Base-by-base conservation (phyloP, 1,284 basidiomycete genomes). In the Neonothopanus nambi region DNA sequence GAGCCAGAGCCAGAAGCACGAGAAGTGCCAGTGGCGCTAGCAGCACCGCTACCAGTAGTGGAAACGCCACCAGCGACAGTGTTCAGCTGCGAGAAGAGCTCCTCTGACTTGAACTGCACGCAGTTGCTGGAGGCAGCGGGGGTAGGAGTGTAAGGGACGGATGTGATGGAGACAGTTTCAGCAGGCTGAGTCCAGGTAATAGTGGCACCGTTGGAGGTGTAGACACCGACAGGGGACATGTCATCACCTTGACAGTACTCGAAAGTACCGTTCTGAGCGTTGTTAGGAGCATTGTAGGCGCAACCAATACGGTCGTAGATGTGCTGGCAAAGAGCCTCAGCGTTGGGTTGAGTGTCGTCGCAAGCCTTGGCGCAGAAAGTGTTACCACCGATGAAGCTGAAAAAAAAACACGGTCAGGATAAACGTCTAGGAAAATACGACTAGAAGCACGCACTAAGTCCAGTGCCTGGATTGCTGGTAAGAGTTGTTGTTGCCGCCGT, bases 291-390 rank as follows among this genome's bases (percentile, higher is more conserved):
- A 62, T 90, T 90, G 71, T 82, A 88, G 9, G 62, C 65, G 62
- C 87, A 90, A 0, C 88, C 88, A 52, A 87, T 80, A 54, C 83
- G 80, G 63, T 90, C 87, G 56, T 72, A 81, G 50, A 79, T 75
- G 69, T 87, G 81, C 60, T 84, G 72, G 73, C 87, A 90, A 61
- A 70, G 78, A 38, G 72, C 63, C 2, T 74, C 72, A 11, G 76
- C 78, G 55, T 81, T 74, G n/a, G 74, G 63, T 26, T 72, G 70
- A 18, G 71, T 63, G 1, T 84, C 85, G 60, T 89, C 84, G 66
- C 88, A 90, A 1, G 70, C 68, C 59, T 83, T 83, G 50, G 81
- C 59, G 62, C 81, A 83, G 66, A 83, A 83, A 2, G 54, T 55
- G 43, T 68, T 61, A n/a, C 73, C 75, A 40, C 86, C 87, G 69